Evolutionary conservation across 192 early-diverging fungal genomes (phyloP), one percentile per base, ranked within the genome.

Genomic region (Mortierella alpina): DNA sequence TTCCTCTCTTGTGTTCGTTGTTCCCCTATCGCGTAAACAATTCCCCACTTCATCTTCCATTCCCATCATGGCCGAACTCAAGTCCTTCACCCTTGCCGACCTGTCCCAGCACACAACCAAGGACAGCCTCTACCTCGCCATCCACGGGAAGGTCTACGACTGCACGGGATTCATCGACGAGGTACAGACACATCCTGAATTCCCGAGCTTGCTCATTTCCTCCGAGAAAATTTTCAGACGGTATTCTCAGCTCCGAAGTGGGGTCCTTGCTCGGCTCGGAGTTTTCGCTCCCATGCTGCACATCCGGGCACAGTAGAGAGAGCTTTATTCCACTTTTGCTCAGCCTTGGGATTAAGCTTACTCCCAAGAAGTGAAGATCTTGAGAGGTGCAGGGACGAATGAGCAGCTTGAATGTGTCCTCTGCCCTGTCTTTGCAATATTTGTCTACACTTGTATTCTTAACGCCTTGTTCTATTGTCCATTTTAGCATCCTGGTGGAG

Each of bases 401-500:
- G 50, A 4, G 17, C 1, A 2, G 50, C 2, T 15, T 51, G 50
- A 51, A 51, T 12, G 17, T 1, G 50, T n/a, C 17, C 50, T 51
- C 50, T 11, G 17, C 17, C 50, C 50, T 15, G 1, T 39, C 23
- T n/a, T n/a, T 13, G 3, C 7, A 15, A 12, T 39, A 40, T 31
- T 67, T 59, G 12, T 52, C 31, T 9, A 17, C 8, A 22, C 18
- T 55, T 20, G 9, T 63, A 15, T 20, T 31, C 22, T 61, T 41
- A 63, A 18, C 4, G 45, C 13, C 12, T 17, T 17, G 13, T 72
- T 20, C 65, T 10, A 41, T 18, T 22, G n/a, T 56, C 31, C 44
- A 3, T 15, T 15, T 39, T 83, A 98, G 94, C 97, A 99, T 81
- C 97, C 95, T 17, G 95, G 95, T 67, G 95, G 95, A 70, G 95